phyloP scores from a whole-genome alignment of 1,284 basidiomycete genomes.

The Schizophyllum amplum region DNA sequence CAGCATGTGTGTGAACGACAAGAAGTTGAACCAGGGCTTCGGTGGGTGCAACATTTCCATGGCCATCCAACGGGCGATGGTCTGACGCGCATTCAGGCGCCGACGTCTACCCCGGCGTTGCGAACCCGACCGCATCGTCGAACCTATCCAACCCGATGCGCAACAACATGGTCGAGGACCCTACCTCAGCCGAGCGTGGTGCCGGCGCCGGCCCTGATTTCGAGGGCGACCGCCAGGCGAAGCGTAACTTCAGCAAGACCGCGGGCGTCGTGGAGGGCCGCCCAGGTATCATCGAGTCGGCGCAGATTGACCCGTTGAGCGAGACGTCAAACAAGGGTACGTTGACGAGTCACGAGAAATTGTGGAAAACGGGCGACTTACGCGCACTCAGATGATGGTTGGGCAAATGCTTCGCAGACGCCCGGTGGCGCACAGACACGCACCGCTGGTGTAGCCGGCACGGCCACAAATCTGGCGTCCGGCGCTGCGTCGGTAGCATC shows the following conservation, averaged over 20 bases:
- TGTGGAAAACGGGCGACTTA: too few species aligned
- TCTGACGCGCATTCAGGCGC: slow-evolving; percentile 14
- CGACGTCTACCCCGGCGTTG: slow-evolving; percentile 35
- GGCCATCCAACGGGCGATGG: background rate
- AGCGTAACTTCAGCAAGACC: slow-evolving; percentile 27
- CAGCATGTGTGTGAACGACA: background rate
- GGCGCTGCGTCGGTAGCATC: background rate
- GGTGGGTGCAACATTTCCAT: background rate
- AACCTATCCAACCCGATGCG: slow-evolving; percentile 27
- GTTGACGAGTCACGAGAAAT: slow-evolving; percentile 4
- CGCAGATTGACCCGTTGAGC: slow-evolving; percentile 42
- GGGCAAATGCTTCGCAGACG: slow-evolving; percentile 27
- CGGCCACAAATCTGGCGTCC: slow-evolving; percentile 22
- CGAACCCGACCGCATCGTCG: slow-evolving; percentile 36
- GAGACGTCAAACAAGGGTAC: slow-evolving; percentile 35
- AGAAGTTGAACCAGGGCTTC: background rate
- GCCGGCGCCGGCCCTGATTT: slow-evolving; percentile 35
- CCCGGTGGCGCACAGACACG: slow-evolving; percentile 6
- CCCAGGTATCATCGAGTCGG: slow-evolving; percentile 44
- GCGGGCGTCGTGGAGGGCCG: slow-evolving; percentile 42
- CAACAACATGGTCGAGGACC: slow-evolving; percentile 37
- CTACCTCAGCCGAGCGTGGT: slow-evolving; percentile 28
- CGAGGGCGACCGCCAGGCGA: slow-evolving; percentile 27
- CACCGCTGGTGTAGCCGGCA: slow-evolving; percentile 9
- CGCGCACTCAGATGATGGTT: slow-evolving; percentile 41